Evolutionary conservation across 129 eudicot species (phyloP), one percentile per base, ranked within the genome.

Genomic region (carrot (Daucus carota)): DNA sequence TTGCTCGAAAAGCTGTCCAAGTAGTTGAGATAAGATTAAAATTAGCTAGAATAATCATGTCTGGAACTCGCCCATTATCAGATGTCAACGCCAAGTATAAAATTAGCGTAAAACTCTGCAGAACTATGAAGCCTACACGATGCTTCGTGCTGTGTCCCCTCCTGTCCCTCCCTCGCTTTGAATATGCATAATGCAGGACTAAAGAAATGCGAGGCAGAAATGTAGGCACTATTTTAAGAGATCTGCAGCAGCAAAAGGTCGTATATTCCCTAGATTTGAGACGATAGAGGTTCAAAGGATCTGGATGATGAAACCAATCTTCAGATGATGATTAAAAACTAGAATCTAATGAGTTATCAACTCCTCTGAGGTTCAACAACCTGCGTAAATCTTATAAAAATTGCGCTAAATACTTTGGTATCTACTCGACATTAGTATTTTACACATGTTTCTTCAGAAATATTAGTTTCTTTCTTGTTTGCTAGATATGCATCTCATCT

Each of bases 1-100:
- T 86, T 84, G 80, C 85, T 80, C 80, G 76, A 82, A 83, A 86
- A 87, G 88, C 87, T 87, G 90, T 83, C 81, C 81, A 48, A 81
- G 80, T 78, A 63, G 86, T 85, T 91, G 84, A 66, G 78, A 82
- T 87, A 81, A 72, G 46, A 80, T 75, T 71, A 76, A 41, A 79
- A 60, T n/a, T 62, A 60, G 79, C 18, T 75, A 46, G 79, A 73
- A 84, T 77, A 76, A 63, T 82, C 70, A 84, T 82, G 87, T 86
- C 82, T 70, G 76, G 76, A 73, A 78, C 77, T 83, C 83, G 76
- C 76, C 75, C 82, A 72, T 78, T 74, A 76, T 72, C 79, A 66
- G 81, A 85, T 81, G 90, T 91, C 92, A 88, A 89, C 86, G 70
- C 77, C 67, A 71, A 70, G 60, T 80, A 52, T 54, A 72, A 82